Evolutionary conservation across 176 grass and related monocot species (phyloP), one percentile per base, ranked within the genome.

Genomic region (Phragmites australis): DNA sequence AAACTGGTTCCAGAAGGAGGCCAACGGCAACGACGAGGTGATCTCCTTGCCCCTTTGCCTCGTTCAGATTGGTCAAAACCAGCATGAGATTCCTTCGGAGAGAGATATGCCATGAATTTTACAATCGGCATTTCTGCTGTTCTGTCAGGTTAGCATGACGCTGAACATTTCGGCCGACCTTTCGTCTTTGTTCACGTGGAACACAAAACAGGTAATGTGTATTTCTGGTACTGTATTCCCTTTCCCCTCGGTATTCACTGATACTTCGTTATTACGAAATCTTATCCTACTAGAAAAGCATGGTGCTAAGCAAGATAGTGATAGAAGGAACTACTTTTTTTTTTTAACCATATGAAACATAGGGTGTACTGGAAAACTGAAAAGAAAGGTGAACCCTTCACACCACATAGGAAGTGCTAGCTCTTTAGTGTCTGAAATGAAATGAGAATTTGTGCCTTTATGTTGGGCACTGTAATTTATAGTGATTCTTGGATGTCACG

Each of bases 1-100:
- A 41, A 99, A 99, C 78, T 99, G 96, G 96, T 99, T 99, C 81
- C 96, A 95, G 82, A 99, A 95, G 68, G 92, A 99, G 88, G 86
- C 93, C 40, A 95, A 93, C 72, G 90, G 88, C 59, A 93, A 99
- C 78, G 92, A 99, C 64, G 96, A 99, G 96, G 96, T 99, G 60
- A 86, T 71, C 21, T 72, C 71, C 30, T 0, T 34, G 1, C 6
- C 58, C 58, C n/a, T 54, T 29, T 48, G 5, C 42, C 4, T 18
- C 59, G 23, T 27, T 17, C 37, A 9, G 68, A 22, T 57, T 65
- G 1, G 30, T 41, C n/a, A 29, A 43, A 72, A 29, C 8, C 1
- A 64, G 19, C 27, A 42, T 34, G 8, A 39, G 44, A 46, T 32
- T 63, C 8, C 6, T 25, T 68, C 4, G 8, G 23, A 43, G 10